Evolutionary conservation across 176 grass and related monocot species (phyloP).

Genomic region (Chrysopogon serrulatus): DNA sequence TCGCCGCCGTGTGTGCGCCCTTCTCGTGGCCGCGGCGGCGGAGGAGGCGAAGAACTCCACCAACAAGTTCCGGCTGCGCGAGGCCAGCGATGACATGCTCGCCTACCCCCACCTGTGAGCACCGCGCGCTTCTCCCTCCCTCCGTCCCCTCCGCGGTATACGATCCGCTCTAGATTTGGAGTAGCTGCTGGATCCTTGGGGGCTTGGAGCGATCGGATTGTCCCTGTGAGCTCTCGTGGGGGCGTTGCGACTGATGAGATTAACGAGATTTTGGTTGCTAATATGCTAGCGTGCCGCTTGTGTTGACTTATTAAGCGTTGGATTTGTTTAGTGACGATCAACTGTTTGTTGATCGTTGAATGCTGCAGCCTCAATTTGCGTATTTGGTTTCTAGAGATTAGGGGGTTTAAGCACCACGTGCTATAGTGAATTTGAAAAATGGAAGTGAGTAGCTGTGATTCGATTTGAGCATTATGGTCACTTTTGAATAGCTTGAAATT

Average conservation of each 20-base stretch:
- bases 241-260: neutral
- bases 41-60: conserved; percentile 19
- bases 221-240: neutral
- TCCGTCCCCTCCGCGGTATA: neutral
- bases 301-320: neutral
- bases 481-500: neutral
- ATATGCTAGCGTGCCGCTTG: neutral
- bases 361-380: neutral
- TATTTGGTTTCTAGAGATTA: neutral
- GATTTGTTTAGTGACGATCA: neutral
- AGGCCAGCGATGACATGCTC: conserved; percentile 79
- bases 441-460: neutral
- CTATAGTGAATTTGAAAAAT: neutral
- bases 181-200: conserved; percentile 1
- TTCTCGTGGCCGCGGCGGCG: conserved; percentile 5
- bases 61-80: conserved; percentile 97
- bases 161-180: conserved; percentile 17
- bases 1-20: conserved; percentile 34
- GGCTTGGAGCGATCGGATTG: neutral
- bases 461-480: neutral
- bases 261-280: neutral
- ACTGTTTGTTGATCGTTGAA: neutral
- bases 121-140: neutral
- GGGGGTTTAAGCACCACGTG: neutral
- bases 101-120: conserved; percentile 80